phyloP scores from a whole-genome alignment of 192 early-diverging fungal species.

The Entophlyctis helioformis region DNA sequence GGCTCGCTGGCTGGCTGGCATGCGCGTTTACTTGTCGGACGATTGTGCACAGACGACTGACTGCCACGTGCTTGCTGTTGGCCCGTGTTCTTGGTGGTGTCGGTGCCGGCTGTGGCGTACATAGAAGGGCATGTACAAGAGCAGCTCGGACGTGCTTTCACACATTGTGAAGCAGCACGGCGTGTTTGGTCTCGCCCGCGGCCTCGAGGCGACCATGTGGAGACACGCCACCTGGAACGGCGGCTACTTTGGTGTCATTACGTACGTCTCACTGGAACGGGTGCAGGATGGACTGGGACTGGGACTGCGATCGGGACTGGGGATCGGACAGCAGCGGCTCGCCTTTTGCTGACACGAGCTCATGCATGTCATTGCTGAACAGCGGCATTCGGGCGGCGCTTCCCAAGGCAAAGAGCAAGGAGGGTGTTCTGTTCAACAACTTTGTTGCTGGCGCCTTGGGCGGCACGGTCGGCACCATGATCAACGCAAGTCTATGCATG shows the following conservation, averaged over 20 bases:
- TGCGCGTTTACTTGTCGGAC: too few species aligned
- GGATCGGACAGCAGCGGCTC: background rate
- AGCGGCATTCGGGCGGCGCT: conserved; percentile 50
- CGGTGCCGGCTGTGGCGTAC: too few species aligned
- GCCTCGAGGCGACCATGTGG: conserved; percentile 87
- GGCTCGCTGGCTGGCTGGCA: too few species aligned
- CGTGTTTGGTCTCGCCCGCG: conserved; percentile 72
- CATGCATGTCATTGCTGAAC: too few species aligned
- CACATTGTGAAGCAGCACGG: conserved; percentile 79
- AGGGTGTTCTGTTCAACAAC: conserved; percentile 68
- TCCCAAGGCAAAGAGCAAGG: conserved; percentile 71
- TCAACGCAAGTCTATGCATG: conserved; percentile 57
- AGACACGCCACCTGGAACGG: conserved; percentile 95
- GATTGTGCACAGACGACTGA: too few species aligned
- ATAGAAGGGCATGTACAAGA: too few species aligned
- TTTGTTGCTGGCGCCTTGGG: conserved; percentile 86
- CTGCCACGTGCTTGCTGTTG: too few species aligned
- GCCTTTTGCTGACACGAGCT: background rate
- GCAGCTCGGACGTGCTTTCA: conserved; percentile 45
- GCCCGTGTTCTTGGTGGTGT: too few species aligned
- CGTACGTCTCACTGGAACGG: conserved; percentile 1
- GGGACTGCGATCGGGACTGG: background rate
- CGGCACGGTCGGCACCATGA: conserved; percentile 82
- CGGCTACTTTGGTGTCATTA: conserved; percentile 78
- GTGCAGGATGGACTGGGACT: background rate